phyloP scores from a whole-genome alignment of 805 yeast species.

The Kluyveromyces aestuarii region DNA sequence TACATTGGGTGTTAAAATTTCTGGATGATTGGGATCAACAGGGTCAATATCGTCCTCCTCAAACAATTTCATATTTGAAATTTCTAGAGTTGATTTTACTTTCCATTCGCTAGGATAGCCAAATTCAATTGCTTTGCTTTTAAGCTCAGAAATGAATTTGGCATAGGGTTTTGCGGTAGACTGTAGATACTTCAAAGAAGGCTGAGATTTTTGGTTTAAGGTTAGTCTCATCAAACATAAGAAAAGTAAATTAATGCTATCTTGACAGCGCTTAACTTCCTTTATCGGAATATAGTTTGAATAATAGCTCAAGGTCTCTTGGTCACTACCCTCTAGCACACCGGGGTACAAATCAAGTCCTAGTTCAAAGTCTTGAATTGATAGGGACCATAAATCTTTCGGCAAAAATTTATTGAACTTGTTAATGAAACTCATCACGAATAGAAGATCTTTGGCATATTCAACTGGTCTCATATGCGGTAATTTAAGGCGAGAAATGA shows the following conservation, averaged over 20 bases:
- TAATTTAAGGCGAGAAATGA: conserved; percentile 13
- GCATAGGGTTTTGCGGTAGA: conserved; percentile 15
- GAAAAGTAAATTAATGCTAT: conserved; percentile 21
- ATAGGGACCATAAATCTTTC: conserved; percentile 14
- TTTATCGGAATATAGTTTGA: conserved; percentile 15
- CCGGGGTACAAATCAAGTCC: conserved; percentile 22
- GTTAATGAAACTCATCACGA: conserved; percentile 23
- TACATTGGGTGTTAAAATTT: conserved; percentile 15
- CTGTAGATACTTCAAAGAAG: conserved; percentile 7
- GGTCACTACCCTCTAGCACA: conserved; percentile 5
- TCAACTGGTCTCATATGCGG: conserved; percentile 16
- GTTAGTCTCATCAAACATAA: conserved; percentile 17
- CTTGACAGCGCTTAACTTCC: conserved; percentile 16
- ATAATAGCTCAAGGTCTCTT: conserved; percentile 12
- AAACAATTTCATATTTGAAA: conserved; percentile 3
- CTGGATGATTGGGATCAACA: conserved; percentile 14
- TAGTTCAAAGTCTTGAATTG: conserved; percentile 25
- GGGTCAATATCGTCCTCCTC: conserved; percentile 11
- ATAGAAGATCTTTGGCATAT: conserved; percentile 25
- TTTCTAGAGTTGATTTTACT: conserved; percentile 3
- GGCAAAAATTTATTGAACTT: conserved; percentile 20
- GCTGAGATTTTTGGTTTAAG: conserved; percentile 8
- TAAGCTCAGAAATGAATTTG: conserved; percentile 15
- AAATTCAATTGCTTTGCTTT: conserved; percentile 17
- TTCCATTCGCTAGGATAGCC: conserved; percentile 27